A percentile compares a stretch with the other conserved stretches of the same genome.
Conservation (phyloP, 2,329 filamentous ascomycete species). For the Coniosporium tulheliwenetii region DNA sequence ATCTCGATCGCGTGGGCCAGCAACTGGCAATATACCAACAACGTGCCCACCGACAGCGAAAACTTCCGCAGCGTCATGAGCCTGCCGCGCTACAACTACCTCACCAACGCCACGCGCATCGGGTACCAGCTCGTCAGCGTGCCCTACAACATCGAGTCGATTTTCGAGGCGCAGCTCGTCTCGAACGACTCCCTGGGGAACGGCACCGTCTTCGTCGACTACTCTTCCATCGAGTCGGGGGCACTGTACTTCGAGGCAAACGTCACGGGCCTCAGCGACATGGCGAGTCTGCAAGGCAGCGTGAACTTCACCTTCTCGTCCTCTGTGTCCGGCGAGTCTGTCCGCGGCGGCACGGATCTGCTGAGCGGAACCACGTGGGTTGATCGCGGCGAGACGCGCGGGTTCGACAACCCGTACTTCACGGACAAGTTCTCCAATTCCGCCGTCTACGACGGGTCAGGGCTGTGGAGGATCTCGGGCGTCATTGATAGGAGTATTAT, state of each 20-base stretch:
- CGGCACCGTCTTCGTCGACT: conserved; percentile 33
- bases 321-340: conserved; percentile 30
- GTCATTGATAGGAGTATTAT: conserved; percentile 39
- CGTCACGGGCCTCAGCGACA: conserved; percentile 25
- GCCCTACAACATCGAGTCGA: conserved; percentile 32
- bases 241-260: conserved; percentile 40
- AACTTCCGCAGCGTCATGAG: conserved; percentile 38
- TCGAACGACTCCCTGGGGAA: conserved; percentile 31
- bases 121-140: conserved; percentile 36
- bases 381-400: conserved; percentile 31
- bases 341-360: conserved; percentile 34
- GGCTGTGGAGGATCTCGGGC: conserved; percentile 27
- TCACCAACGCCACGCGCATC: conserved; percentile 34
- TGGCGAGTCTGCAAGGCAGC: conserved; percentile 15
- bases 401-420: conserved; percentile 39
- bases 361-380: conserved; percentile 34
- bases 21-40: conserved; percentile 41
- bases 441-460: conserved; percentile 11
- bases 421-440: conserved; percentile 35
- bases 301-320: conserved; percentile 39
- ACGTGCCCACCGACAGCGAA: conserved; percentile 36
- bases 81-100: conserved; percentile 34
- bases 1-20: conserved; percentile 41
- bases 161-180: conserved; percentile 31
- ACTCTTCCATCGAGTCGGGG: conserved; percentile 31